phyloP scores from a whole-genome alignment of 129 eudicot genomes.

The Rutidosis leptorrhynchoides region DNA sequence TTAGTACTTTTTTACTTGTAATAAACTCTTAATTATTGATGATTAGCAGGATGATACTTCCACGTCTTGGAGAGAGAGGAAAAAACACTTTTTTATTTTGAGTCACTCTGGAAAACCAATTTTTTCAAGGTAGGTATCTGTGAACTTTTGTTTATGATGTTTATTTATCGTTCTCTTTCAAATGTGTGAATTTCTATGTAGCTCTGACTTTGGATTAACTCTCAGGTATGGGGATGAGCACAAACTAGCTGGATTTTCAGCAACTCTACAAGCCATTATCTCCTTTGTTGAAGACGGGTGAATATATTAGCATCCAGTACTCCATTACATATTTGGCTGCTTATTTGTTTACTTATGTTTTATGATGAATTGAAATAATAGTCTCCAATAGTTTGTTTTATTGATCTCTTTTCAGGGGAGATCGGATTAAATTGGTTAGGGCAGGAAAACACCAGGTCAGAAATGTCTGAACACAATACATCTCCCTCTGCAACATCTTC shows the following conservation, averaged over 20 bases:
- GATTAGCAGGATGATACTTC: slow-evolving; percentile 89
- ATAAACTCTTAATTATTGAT: slow-evolving; percentile 16
- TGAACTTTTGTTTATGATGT: neutral
- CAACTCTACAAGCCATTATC: slow-evolving; percentile 98
- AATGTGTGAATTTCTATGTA: slow-evolving; percentile 8
- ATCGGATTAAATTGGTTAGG: slow-evolving; percentile 70
- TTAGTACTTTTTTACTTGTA: neutral
- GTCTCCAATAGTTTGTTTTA: slow-evolving; percentile 28
- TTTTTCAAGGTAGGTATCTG: slow-evolving; percentile 68
- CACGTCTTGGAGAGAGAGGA: slow-evolving; percentile 92
- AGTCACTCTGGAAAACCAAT: slow-evolving; percentile 97
- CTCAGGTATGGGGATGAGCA: slow-evolving; percentile 92
- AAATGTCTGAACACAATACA: slow-evolving; percentile 12
- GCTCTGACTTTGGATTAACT: slow-evolving; percentile 19
- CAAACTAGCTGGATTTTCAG: slow-evolving; percentile 97
- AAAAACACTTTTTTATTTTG: slow-evolving; percentile 80
- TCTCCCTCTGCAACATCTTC: slow-evolving; percentile 6
- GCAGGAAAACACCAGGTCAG: slow-evolving; percentile 98
- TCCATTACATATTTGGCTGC: neutral
- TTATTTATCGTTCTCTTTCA: slow-evolving; percentile 1
- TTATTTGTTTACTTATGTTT: slow-evolving; percentile 15
- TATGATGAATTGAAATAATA: neutral
- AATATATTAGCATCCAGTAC: slow-evolving; percentile 19
- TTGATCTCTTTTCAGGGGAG: slow-evolving; percentile 69
- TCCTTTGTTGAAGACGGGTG: slow-evolving; percentile 98